A percentile compares a stretch with the other conserved stretches of the same genome.
Evolutionary conservation across 2,329 filamentous ascomycete genomes (phyloP).

Genomic region (Beauveria pseudobassiana): DNA sequence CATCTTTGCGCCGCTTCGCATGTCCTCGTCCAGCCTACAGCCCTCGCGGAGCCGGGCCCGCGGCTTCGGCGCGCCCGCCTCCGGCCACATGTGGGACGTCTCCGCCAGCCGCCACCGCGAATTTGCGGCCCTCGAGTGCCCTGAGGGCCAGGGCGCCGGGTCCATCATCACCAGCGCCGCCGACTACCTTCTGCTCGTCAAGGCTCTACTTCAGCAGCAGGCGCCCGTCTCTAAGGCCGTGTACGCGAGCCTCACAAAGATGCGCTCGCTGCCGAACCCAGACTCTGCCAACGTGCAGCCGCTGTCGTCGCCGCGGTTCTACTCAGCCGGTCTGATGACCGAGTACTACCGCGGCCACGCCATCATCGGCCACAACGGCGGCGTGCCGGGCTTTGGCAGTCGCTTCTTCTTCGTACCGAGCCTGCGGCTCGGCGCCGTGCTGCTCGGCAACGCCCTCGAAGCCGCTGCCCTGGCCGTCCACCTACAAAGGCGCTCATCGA

Average conservation of each 20-base stretch:
- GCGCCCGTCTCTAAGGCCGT: background rate
- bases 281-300: background rate
- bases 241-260: background rate
- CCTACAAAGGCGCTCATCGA: slow-evolving; percentile 1
- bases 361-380: slow-evolving; percentile 6
- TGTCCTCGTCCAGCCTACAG: slow-evolving; percentile 4
- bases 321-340: background rate
- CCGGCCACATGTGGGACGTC: slow-evolving; percentile 6
- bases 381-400: slow-evolving; percentile 6
- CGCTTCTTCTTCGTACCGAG: slow-evolving; percentile 7
- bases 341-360: slow-evolving; percentile 10
- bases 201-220: background rate
- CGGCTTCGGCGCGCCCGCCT: background rate
- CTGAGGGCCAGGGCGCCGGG: slow-evolving; percentile 5
- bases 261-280: slow-evolving; percentile 1
- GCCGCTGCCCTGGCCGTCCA: background rate
- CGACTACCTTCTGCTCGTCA: slow-evolving; percentile 6
- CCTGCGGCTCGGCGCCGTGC: slow-evolving; percentile 1
- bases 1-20: slow-evolving; percentile 4
- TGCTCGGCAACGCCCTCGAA: slow-evolving; percentile 7
- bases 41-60: background rate
- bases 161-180: slow-evolving; percentile 8
- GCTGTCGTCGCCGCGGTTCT: slow-evolving; percentile 4
- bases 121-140: background rate
- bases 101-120: background rate